phyloP scores from a whole-genome alignment of 148 eudicot genomes.

The Oxyria digyna region DNA sequence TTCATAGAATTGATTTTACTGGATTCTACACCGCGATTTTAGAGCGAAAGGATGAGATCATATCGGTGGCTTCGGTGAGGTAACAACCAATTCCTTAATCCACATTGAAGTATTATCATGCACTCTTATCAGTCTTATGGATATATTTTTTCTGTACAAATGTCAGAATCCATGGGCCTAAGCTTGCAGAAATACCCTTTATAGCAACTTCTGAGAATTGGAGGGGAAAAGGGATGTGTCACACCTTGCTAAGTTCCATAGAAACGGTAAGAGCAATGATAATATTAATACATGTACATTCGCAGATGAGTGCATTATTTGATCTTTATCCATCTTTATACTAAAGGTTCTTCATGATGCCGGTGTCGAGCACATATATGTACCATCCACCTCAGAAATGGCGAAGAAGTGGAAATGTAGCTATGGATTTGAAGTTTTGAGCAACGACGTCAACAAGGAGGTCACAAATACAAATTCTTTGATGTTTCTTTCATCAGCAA shows the following conservation, averaged over 20 bases:
- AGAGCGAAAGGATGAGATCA: conserved; percentile 24
- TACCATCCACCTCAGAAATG: conserved; percentile 27
- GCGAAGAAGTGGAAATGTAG: conserved; percentile 18
- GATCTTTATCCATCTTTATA: background rate
- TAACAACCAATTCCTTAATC: conserved; percentile 10
- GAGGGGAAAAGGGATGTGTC: conserved; percentile 28
- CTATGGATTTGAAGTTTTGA: conserved; percentile 17
- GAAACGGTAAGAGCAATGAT: conserved; percentile 32
- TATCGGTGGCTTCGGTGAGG: conserved; percentile 49
- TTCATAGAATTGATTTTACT: conserved; percentile 31
- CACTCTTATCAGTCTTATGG: background rate
- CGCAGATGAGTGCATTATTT: too few relatives aligned
- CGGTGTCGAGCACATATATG: conserved; percentile 21
- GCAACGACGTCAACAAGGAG: conserved; percentile 1
- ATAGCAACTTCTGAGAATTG: conserved; percentile 27
- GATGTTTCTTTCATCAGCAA: conserved; percentile 35
- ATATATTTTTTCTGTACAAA: background rate
- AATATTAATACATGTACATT: too few relatives aligned
- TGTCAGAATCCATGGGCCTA: conserved; percentile 34
- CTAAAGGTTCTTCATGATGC: conserved; percentile 23
- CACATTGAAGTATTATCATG: background rate
- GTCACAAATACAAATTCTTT: conserved; percentile 20
- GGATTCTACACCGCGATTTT: conserved; percentile 44
- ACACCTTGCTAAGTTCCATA: conserved; percentile 17
- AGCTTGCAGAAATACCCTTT: conserved; percentile 48